These are phyloP conservation scores for Ambrosiella beaveri DNA, from an alignment of 2,329 filamentous ascomycete genomes.

Conservation along the genomic window DNA sequence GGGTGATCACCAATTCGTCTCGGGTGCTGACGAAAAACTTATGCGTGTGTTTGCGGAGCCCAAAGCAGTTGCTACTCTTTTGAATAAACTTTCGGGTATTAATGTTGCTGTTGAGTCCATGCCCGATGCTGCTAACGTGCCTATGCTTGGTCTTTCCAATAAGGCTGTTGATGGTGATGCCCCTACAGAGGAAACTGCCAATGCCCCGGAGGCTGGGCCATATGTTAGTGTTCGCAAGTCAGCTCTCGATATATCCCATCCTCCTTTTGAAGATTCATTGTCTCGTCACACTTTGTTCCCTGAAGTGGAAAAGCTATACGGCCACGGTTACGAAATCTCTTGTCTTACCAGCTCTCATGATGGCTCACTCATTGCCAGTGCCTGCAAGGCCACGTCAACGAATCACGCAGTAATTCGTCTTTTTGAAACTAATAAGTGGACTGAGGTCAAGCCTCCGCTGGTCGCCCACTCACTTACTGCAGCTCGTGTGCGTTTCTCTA, in stretches of 20 bases:
- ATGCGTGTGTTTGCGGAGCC: slow-evolving; percentile 88
- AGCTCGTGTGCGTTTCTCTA: slow-evolving; percentile 64
- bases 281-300: slow-evolving; percentile 88
- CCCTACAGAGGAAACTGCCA: slow-evolving; percentile 25
- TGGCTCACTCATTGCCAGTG: slow-evolving; percentile 64
- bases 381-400: slow-evolving; percentile 78
- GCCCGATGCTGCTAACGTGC: slow-evolving; percentile 84
- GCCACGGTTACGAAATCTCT: slow-evolving; percentile 93
- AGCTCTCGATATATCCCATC: slow-evolving; percentile 48
- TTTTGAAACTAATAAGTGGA: slow-evolving; percentile 76
- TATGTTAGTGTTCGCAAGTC: slow-evolving; percentile 39
- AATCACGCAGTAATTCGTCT: slow-evolving; percentile 90
- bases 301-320: slow-evolving; percentile 90
- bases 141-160: slow-evolving; percentile 87
- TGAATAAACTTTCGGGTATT: slow-evolving; percentile 46
- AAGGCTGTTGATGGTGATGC: slow-evolving; percentile 51
- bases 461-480: slow-evolving; percentile 77
- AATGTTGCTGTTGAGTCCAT: slow-evolving; percentile 27
- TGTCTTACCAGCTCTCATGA: slow-evolving; percentile 64
- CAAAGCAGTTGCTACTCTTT: slow-evolving; percentile 59
- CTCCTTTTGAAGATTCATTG: slow-evolving; percentile 78
- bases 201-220: slow-evolving; percentile 33
- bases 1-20: slow-evolving; percentile 61
- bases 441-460: slow-evolving; percentile 68
- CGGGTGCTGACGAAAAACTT: slow-evolving; percentile 94